Conservation (phyloP, 192 early-diverging fungal genomes). For the Jimgerdemannia lactiflua region DNA sequence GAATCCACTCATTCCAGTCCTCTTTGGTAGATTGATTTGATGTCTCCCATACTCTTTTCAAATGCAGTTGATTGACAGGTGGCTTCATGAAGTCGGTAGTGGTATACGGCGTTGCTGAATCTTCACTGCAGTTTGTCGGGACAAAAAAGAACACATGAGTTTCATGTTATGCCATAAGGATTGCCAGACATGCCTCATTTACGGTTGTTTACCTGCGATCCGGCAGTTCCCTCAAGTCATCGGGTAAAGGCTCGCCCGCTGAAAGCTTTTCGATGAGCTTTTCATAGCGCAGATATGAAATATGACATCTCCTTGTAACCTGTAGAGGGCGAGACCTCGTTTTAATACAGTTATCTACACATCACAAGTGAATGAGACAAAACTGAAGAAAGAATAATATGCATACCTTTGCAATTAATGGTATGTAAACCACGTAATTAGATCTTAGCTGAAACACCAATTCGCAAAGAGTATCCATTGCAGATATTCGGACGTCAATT, state of each 20-base stretch:
- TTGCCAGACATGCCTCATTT: too few species aligned
- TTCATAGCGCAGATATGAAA: constrained; percentile 54
- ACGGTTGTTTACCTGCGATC: too few species aligned
- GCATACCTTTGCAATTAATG: constrained; percentile 76
- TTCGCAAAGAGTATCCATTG: constrained; percentile 81
- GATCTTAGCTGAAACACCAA: constrained; percentile 80
- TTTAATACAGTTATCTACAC: too few species aligned
- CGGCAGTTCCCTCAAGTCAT: constrained; percentile 21
- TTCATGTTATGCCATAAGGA: too few species aligned
- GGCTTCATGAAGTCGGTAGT: too few species aligned
- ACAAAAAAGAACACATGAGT: too few species aligned
- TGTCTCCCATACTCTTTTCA: constrained; percentile 86
- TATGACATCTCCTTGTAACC: too few species aligned
- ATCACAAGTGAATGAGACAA: too few species aligned
- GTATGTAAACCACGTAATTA: constrained; percentile 86
- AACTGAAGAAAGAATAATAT: background rate
- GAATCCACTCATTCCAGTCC: constrained; percentile 97
- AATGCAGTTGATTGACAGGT: constrained; percentile 74
- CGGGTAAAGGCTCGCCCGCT: constrained; percentile 74
- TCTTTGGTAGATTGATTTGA: constrained; percentile 85
- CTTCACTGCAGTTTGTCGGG: too few species aligned
- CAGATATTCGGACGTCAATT: constrained; percentile 52
- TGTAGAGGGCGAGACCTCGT: too few species aligned
- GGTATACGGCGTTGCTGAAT: too few species aligned
- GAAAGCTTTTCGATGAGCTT: constrained; percentile 70